Base-by-base conservation (phyloP, 805 yeast genomes). In the Metschnikowia santaceciliae region DNA sequence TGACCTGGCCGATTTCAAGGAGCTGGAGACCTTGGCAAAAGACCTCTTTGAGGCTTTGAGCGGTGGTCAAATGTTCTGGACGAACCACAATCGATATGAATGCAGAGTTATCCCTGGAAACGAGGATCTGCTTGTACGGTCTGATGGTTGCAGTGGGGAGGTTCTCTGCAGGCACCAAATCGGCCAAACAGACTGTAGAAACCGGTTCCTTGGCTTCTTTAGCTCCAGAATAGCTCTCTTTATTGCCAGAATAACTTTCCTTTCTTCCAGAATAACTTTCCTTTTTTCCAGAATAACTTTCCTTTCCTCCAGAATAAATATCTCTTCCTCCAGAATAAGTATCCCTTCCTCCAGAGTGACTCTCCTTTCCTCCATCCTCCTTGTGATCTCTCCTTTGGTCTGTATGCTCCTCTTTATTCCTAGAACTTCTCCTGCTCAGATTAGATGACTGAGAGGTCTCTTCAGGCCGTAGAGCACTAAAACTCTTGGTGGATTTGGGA, bases 21-120 rank as follows among this genome's bases (percentile, higher is more conserved):
- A 74, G 51, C 13, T 62, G 71, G 15, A 83, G 58, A 2, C 68
- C 64, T 1, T 69, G 62, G 0, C 75, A 62, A 15, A 83, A 54
- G 10, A 61, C 58, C 2, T 61, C 63, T 54, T 79, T 83, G 41
- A 67, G 40, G 32, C 80, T 67, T 54, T 19, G 56, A 47, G 5
- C 67, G 43, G 60, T 53, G 4, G 35, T 41, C 5, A 60, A n/a
- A 17, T 62, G 61, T 2, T 55, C 57, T 5, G 41, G 22, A 1
- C 50, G 49, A 5, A 67, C 37, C 38, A 78, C 70, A 2, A 88
- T 64, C 0, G 88, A 78, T 8, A 68, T 66, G 62, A 80, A 91
- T 13, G 65, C 68, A 14, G 57, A 58, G 56, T 84, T 84, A 62
- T 91, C 91, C n/a, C 68, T 66, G 0, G 96, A 85, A 0, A 80